These are phyloP conservation scores for Rehmannia glutinosa DNA, from an alignment of 257 asterid species.

Conservation along the genomic window DNA sequence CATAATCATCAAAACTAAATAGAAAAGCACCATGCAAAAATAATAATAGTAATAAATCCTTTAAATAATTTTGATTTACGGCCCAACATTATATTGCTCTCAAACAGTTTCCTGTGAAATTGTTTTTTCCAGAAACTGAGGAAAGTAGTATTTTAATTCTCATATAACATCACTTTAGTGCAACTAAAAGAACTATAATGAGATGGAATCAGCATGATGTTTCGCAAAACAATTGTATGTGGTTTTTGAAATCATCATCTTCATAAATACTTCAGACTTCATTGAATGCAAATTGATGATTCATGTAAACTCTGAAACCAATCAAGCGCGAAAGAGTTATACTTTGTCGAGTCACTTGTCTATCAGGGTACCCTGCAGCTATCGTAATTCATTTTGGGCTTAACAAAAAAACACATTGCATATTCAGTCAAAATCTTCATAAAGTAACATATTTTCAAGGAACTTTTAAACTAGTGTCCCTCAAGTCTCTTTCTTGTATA, in stretches of 20 bases:
- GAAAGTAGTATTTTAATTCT: neutral
- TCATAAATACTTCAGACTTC: neutral
- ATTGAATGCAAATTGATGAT: neutral
- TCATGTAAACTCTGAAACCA: neutral
- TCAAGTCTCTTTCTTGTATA: neutral
- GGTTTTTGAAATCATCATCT: neutral
- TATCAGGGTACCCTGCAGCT: neutral
- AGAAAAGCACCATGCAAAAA: neutral
- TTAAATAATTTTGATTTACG: neutral
- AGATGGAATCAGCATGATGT: neutral
- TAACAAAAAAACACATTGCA: neutral
- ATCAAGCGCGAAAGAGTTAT: neutral
- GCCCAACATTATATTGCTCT: too few species aligned
- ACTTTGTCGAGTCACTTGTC: neutral
- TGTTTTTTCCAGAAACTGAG: neutral
- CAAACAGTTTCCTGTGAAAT: neutral
- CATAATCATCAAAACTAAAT: slow-evolving; percentile 1
- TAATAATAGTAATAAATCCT: neutral
- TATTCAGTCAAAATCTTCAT: neutral
- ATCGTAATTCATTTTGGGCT: neutral
- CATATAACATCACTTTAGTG: neutral
- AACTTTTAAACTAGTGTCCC: neutral
- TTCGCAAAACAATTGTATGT: neutral
- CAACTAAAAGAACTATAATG: neutral
- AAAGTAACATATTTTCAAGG: neutral